Conservation (phyloP, 805 yeast genomes). For the Yarrowia alimentaria region DNA sequence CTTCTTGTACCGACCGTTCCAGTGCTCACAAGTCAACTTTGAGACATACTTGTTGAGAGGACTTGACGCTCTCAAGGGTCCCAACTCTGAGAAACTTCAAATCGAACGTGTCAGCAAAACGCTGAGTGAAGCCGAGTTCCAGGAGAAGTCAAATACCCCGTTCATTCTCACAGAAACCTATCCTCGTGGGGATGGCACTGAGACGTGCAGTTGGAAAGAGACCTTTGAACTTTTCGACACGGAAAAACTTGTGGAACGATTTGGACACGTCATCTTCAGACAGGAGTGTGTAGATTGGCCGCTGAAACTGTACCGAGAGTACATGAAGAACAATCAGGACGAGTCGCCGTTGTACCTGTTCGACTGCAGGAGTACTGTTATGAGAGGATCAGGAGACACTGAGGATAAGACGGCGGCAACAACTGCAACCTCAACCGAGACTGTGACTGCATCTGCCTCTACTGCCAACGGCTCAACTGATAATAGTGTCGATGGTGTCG, state of each 20-base stretch:
- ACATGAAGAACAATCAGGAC: constrained; percentile 61
- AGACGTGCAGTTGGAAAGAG: constrained; percentile 35
- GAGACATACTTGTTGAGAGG: constrained; percentile 46
- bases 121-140: not conserved
- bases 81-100: not conserved
- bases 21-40: constrained; percentile 71
- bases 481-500: too few relatives aligned
- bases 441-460: too few relatives aligned
- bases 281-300: constrained; percentile 88
- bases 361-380: constrained; percentile 75
- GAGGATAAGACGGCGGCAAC: not conserved
- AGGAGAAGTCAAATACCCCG: constrained; percentile 2
- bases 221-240: constrained; percentile 69
- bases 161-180: constrained; percentile 22
- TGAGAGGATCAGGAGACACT: constrained; percentile 39
- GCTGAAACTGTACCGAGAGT: constrained; percentile 57
- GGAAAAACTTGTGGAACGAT: constrained; percentile 48
- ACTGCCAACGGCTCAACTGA: too few relatives aligned
- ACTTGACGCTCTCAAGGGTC: constrained; percentile 43
- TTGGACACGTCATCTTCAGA: constrained; percentile 62
- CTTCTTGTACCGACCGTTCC: constrained; percentile 75
- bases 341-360: constrained; percentile 84
- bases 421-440: too few relatives aligned
- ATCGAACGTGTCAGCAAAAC: constrained; percentile 3
- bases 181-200: constrained; percentile 1